Base-by-base conservation (phyloP, 345 rosid genomes). In the Syzygium aromaticum region DNA sequence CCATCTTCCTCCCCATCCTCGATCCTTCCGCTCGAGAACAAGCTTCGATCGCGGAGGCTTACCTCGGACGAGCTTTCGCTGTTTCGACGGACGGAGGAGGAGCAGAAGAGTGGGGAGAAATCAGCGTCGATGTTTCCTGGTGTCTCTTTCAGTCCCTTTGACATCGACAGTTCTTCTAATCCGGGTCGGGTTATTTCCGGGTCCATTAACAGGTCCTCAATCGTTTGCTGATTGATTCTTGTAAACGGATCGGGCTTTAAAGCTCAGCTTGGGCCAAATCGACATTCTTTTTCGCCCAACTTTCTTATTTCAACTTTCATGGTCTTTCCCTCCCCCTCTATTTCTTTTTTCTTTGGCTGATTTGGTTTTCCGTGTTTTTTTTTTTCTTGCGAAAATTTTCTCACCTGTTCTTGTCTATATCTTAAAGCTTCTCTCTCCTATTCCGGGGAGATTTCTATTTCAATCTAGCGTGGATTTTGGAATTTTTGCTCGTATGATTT, bases 1-100 rank as follows among this genome's bases (percentile, higher is more conserved):
- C 87, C 93, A 88, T 91, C 92, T 89, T 84, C 27, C 30, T 87
- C 88, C 80, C 87, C 90, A 88, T 84, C 38, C 56, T 73, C 64
- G 30, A 22, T 84, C 28, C 19, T 6, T 8, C 25, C 21, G 49
- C 23, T 38, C 17, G 61, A 51, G 54, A 4, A 23, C 8, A 33
- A 5, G 25, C 82, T 73, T 73, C 82, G 82, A 73, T 73, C 82
- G 82, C 49, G 5, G 82, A 19, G 49, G 38, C 1, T 73, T 38
- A 73, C 49, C 82, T 38, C 49, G 49, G 1, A 10, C 14, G 6
- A 8, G 9, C 9, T 49, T 49, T 49, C 51, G 51, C 9, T 49
- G 38, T 33, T 33, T 33, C 38, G 38, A 33, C 38, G 38, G 38
- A 33, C 3, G 43, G 43, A 4, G 43, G 7, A 43, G 7, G 46